Base-by-base conservation (phyloP, 2,329 filamentous ascomycete species). In the Aspergillus latus region DNA sequence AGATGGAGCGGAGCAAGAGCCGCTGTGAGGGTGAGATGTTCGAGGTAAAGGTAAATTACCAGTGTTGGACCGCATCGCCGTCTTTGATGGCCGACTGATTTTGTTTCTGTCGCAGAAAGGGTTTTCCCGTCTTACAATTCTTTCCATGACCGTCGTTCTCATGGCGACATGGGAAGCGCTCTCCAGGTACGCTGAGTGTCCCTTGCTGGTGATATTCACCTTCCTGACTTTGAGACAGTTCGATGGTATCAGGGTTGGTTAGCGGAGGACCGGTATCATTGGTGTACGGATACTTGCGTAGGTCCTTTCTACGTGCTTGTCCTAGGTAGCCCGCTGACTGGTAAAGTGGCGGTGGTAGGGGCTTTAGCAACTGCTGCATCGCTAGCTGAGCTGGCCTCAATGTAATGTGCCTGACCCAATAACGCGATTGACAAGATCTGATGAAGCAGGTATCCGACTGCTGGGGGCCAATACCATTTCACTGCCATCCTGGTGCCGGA, bases 391-490 rank as follows among this genome's bases (percentile, higher is more conserved):
- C 42, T 57, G 36, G 54, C 43, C 0, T 59, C 58, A 0, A 57
- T 59, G 58, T 59, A 11, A 21, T 21, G 21, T 21, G 21, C 21
- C 42, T 21, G 21, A 21, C 21, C 21, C 21, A 21, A 21, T 21
- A 21, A 21, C 21, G 21, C 21, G 21, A 11, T 37, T 13, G 11
- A 5, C 21, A 21, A 21, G 21, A 21, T 21, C 21, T 21, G 21
- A 21, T 11, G 28, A 13, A 2, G 3, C 21, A 58, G 52, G 46
- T 58, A 56, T 28, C 58, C 58, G 4, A 60, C 56, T 1, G 56
- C 58, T 3, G 58, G 58, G 1, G 55, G 55, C 4, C 58, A 60
- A 26, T 58, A 60, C 13, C 58, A 60, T 21, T 60, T 49, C 4
- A 53, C 48, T 2, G 56, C 55, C 2, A 55, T 45, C 4, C 29